Evolutionary conservation across 352 stramenopile genomes (phyloP).

Genomic region (Phytophthora foliorum): DNA sequence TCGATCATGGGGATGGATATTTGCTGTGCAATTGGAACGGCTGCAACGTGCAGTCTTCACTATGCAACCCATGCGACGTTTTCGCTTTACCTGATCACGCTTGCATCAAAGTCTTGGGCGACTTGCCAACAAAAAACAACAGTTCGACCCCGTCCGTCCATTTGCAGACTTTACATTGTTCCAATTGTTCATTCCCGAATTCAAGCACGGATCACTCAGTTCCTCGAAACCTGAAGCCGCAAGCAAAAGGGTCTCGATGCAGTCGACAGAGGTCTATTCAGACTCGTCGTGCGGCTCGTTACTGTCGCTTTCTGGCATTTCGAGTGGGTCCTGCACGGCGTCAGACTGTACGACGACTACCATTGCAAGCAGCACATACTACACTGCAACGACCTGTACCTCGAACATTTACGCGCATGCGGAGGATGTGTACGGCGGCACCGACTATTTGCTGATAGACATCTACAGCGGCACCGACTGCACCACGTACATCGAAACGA

Average conservation of each 20-base stretch:
- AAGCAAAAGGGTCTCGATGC: constrained; percentile 17
- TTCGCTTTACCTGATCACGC: constrained; percentile 23
- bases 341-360: constrained; percentile 21
- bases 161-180: constrained; percentile 12
- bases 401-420: constrained; percentile 32
- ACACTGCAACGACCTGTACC: constrained; percentile 30
- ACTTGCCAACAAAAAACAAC: constrained; percentile 16
- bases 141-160: neutral
- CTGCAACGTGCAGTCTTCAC: constrained; percentile 13
- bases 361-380: constrained; percentile 31
- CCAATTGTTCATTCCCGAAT: constrained; percentile 28
- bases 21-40: constrained; percentile 17
- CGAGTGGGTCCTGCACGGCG: constrained; percentile 13
- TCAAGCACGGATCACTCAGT: constrained; percentile 16
- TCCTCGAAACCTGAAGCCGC: neutral
- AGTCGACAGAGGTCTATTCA: constrained; percentile 41
- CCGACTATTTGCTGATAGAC: constrained; percentile 36
- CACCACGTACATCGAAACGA: constrained; percentile 32
- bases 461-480: constrained; percentile 33
- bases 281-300: constrained; percentile 36
- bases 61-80: constrained; percentile 42
- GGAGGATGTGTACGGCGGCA: constrained; percentile 25
- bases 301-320: constrained; percentile 24
- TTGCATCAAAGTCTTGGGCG: constrained; percentile 13
- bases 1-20: constrained; percentile 32